Percentiles rank a stretch among this genome's conserved stretches.
phyloP scores from a whole-genome alignment of 345 rosid species.

The Gossypium ekmanianum region DNA sequence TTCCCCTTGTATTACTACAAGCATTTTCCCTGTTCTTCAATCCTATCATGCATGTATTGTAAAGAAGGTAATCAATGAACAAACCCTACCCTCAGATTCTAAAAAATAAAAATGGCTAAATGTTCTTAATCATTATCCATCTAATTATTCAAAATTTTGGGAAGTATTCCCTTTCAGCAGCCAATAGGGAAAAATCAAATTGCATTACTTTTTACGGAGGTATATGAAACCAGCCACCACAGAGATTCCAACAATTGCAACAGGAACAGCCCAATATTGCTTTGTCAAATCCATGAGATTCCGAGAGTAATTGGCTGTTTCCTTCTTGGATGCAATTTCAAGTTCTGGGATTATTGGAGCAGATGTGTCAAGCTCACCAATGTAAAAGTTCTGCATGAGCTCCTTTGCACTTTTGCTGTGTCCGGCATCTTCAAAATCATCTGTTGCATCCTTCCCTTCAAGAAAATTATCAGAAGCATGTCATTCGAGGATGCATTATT shows the following conservation, averaged over 20 bases:
- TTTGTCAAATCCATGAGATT: constrained; percentile 48
- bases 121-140: background rate
- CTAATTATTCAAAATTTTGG: constrained; percentile 22
- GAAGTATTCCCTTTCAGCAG: constrained; percentile 8
- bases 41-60: background rate
- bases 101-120: background rate
- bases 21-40: background rate
- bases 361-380: constrained; percentile 75
- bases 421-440: constrained; percentile 87
- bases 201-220: constrained; percentile 56
- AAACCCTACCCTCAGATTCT: constrained; percentile 15
- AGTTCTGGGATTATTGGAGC: constrained; percentile 57
- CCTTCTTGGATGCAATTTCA: constrained; percentile 45
- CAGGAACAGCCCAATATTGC: constrained; percentile 71
- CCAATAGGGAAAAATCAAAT: background rate
- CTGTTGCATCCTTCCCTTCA: constrained; percentile 74
- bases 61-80: constrained; percentile 2
- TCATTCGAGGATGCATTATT: constrained; percentile 10
- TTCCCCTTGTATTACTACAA: background rate
- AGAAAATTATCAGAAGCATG: constrained; percentile 8
- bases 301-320: constrained; percentile 26
- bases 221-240: constrained; percentile 51
- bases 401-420: constrained; percentile 72
- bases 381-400: constrained; percentile 55
- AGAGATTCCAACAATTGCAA: constrained; percentile 52